Conservation (phyloP, 208 protist species). For the Leptomonas pyrrhocoris region DNA sequence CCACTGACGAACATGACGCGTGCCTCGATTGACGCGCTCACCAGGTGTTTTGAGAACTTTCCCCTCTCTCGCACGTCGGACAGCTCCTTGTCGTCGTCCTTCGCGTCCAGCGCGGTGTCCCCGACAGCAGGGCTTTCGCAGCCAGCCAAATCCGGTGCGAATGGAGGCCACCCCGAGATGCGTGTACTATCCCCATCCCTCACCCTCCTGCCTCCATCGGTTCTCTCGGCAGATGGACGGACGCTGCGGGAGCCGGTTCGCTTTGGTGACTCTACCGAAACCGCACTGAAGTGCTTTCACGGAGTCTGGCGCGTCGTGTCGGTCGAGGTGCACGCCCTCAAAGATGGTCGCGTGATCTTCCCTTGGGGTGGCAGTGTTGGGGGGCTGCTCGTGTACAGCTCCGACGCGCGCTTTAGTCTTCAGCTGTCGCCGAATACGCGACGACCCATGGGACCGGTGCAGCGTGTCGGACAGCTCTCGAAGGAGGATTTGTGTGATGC, state of each 20-base stretch:
- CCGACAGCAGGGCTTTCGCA: not conserved
- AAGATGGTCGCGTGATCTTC: conserved; percentile 71
- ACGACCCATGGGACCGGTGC: conserved; percentile 27
- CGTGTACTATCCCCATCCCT: conserved; percentile 17
- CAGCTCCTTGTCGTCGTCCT: not conserved
- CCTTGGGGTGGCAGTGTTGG: conserved; percentile 81
- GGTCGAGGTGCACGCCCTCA: conserved; percentile 59
- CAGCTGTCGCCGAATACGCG: conserved; percentile 55
- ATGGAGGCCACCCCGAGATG: not conserved
- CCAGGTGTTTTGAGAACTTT: conserved; percentile 74
- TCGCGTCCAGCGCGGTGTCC: conserved; percentile 7
- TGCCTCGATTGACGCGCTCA: conserved; percentile 60
- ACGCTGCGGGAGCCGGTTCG: conserved; percentile 27
- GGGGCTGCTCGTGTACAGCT: conserved; percentile 68
- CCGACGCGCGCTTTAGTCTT: conserved; percentile 55
- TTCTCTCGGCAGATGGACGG: conserved; percentile 5
- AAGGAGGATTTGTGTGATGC: conserved; percentile 67
- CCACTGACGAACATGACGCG: conserved; percentile 45
- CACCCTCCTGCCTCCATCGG: conserved; percentile 25
- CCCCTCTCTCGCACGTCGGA: conserved; percentile 23
- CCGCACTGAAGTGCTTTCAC: conserved; percentile 31
- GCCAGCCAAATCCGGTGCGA: not conserved
- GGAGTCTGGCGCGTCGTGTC: conserved; percentile 70
- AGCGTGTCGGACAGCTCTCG: conserved; percentile 32
- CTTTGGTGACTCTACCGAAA: conserved; percentile 16